Evolutionary conservation across 2,329 filamentous ascomycete genomes (phyloP).

Genomic region (Botrytis cinerea): DNA sequence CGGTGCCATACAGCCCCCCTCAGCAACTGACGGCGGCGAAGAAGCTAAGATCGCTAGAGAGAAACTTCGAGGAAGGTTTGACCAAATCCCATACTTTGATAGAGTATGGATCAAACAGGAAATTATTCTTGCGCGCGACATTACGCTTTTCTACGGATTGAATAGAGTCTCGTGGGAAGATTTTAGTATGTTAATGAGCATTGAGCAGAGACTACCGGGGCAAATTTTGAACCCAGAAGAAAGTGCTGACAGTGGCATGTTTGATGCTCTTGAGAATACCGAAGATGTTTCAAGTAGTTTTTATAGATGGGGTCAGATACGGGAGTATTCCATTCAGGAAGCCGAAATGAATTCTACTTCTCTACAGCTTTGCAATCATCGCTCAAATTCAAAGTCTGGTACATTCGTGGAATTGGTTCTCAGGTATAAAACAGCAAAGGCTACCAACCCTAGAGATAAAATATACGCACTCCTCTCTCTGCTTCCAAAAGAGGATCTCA

Average conservation of each 20-base stretch:
- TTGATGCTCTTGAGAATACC: not conserved
- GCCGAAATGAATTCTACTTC: not conserved
- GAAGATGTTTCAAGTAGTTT: not conserved
- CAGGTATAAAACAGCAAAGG: not conserved
- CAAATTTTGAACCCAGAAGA: not conserved
- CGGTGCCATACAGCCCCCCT: not conserved
- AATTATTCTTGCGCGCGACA: conserved; percentile 9
- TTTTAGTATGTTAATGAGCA: not conserved
- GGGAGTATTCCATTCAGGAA: not conserved
- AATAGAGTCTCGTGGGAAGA: conserved; percentile 4
- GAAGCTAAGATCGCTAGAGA: not conserved
- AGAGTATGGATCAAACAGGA: conserved; percentile 20
- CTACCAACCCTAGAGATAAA: conserved; percentile 13
- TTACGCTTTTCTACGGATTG: conserved; percentile 7
- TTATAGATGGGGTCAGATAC: not conserved
- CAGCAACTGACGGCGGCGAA: not conserved
- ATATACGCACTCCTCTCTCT: conserved; percentile 22
- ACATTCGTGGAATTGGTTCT: conserved; percentile 3
- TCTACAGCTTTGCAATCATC: conserved; percentile 10
- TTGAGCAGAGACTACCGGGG: not conserved
- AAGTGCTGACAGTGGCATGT: not conserved
- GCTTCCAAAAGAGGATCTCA: not conserved
- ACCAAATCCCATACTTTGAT: conserved; percentile 18
- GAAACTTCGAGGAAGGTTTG: conserved; percentile 9
- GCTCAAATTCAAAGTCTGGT: not conserved